Conservation (phyloP, 2,329 filamentous ascomycete species). For the Trichophaea hybrida region DNA sequence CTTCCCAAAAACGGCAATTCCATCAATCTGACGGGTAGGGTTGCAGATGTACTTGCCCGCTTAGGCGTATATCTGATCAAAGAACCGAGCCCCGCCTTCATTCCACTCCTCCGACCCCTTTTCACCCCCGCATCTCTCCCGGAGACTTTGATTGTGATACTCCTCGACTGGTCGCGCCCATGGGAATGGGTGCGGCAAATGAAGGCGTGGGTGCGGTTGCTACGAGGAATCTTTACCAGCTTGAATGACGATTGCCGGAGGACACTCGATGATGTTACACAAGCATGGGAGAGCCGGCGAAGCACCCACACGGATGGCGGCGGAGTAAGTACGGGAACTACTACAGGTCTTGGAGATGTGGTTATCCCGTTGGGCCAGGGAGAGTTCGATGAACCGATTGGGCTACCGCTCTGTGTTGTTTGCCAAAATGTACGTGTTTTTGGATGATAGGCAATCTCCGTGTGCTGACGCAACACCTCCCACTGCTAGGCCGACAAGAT, state of each 20-base stretch:
- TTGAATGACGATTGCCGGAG: constrained; percentile 64
- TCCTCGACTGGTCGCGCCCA: constrained; percentile 92
- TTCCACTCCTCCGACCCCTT: constrained; percentile 67
- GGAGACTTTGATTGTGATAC: constrained; percentile 72
- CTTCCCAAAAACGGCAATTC: not conserved
- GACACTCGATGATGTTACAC: constrained; percentile 72
- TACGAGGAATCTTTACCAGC: constrained; percentile 61
- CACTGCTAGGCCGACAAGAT: constrained; percentile 61
- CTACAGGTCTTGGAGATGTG: constrained; percentile 46
- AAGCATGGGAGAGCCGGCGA: constrained; percentile 26
- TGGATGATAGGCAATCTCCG: constrained; percentile 1
- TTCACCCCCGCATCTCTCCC: constrained; percentile 71
- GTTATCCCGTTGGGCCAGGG: constrained; percentile 69
- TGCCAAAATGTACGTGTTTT: constrained; percentile 65
- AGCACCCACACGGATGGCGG: constrained; percentile 26
- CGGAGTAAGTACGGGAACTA: constrained; percentile 28
- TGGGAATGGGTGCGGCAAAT: constrained; percentile 86
- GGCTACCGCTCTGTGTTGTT: constrained; percentile 80
- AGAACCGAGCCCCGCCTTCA: constrained; percentile 70
- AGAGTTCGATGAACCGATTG: constrained; percentile 83
- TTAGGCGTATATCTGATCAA: constrained; percentile 79
- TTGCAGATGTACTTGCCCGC: constrained; percentile 67
- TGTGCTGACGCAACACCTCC: not conserved
- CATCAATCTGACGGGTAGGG: not conserved
- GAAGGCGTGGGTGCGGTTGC: constrained; percentile 72